Evolutionary conservation across 2,329 filamentous ascomycete species (phyloP).

Genomic region (Thelonectria olida): DNA sequence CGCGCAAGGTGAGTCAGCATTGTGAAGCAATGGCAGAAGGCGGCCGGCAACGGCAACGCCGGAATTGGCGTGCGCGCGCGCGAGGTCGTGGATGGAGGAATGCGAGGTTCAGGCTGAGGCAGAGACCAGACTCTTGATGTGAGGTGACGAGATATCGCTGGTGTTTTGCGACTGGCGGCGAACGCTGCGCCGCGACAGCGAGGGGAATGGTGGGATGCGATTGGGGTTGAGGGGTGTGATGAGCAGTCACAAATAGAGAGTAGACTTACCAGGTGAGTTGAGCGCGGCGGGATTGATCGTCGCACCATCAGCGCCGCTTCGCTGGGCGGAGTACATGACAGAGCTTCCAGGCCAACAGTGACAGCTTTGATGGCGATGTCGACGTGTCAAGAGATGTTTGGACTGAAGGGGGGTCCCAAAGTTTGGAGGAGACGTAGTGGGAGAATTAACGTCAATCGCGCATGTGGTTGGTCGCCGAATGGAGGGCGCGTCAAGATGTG

Average conservation of each 20-base stretch:
- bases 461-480: conserved; percentile 60
- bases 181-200: conserved; percentile 1
- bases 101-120: conserved; percentile 9
- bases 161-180: conserved; percentile 18
- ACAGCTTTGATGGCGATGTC: conserved; percentile 53
- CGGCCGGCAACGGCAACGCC: conserved; percentile 8
- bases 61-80: conserved; percentile 12
- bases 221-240: conserved; percentile 25
- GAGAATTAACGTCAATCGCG: conserved; percentile 56
- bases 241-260: conserved; percentile 24
- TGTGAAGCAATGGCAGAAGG: conserved; percentile 9
- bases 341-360: conserved; percentile 39
- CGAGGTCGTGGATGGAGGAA: neutral
- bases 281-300: conserved; percentile 92
- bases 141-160: neutral
- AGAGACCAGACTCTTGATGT: conserved; percentile 14
- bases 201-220: conserved; percentile 18
- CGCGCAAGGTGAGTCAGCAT: conserved; percentile 38
- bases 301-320: conserved; percentile 82
- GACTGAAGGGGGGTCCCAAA: conserved; percentile 49
- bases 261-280: conserved; percentile 78
- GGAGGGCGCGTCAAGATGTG: conserved; percentile 35
- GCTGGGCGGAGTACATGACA: conserved; percentile 54
- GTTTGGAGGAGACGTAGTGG: conserved; percentile 51
- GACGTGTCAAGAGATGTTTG: conserved; percentile 72